These are phyloP conservation scores for Chenopodium album DNA, from an alignment of 148 eudicot species.

Conservation along the genomic window DNA sequence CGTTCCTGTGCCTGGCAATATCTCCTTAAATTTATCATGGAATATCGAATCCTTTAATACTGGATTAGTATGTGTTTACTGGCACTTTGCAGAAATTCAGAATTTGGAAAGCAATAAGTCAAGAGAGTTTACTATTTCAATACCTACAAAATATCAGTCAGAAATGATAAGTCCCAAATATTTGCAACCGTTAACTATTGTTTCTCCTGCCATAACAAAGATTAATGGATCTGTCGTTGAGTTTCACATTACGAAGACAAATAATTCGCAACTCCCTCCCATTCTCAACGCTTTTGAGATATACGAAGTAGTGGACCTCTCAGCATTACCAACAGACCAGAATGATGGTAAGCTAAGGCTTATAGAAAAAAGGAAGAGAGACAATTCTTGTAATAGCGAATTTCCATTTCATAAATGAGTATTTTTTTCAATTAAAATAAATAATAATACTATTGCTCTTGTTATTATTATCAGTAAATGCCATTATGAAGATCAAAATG, in stretches of 20 bases:
- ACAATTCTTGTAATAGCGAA: too few species aligned
- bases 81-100: constrained; percentile 22
- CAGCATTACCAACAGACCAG: constrained; percentile 12
- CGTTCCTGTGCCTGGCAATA: background rate
- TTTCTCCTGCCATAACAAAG: background rate
- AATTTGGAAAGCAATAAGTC: background rate
- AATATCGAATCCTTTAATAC: too few species aligned
- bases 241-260: background rate
- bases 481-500: too few species aligned
- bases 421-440: too few species aligned
- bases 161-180: background rate
- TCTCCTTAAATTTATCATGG: background rate
- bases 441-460: too few species aligned
- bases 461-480: too few species aligned
- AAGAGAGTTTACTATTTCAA: constrained; percentile 7
- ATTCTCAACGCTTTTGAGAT: constrained; percentile 28
- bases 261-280: constrained; percentile 19
- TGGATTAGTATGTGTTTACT: background rate
- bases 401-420: too few species aligned
- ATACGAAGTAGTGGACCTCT: background rate
- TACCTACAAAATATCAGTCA: background rate
- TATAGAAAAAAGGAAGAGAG: too few species aligned
- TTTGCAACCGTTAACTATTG: background rate
- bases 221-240: background rate
- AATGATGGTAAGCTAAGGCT: constrained; percentile 16